Evolutionary conservation across 148 eudicot species (phyloP).

Genomic region (Amaranthus cruentus): DNA sequence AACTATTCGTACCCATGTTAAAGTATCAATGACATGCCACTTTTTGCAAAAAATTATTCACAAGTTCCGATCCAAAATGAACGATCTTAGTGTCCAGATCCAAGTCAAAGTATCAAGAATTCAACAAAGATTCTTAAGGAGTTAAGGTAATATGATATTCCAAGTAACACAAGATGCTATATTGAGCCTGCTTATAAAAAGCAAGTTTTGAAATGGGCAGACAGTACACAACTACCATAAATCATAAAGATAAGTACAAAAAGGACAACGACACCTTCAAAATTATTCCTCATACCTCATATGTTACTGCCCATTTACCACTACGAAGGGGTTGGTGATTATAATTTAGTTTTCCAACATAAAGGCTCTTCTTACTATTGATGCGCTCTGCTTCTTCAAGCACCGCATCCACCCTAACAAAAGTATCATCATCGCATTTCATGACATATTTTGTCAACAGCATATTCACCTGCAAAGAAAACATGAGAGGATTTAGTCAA

Average conservation of each 20-base stretch:
- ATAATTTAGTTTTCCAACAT: conserved; percentile 76
- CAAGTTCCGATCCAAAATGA: no score
- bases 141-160: neutral
- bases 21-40: no score
- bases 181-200: neutral
- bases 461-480: conserved; percentile 47
- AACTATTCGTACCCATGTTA: no score
- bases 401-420: conserved; percentile 81
- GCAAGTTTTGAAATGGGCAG: neutral
- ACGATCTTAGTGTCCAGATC: no score
- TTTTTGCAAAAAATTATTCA: no score
- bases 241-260: neutral
- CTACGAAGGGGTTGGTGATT: conserved; percentile 68
- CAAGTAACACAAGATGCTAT: neutral
- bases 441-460: conserved; percentile 63
- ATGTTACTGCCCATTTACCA: conserved; percentile 92
- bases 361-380: conserved; percentile 45
- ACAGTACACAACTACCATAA: neutral
- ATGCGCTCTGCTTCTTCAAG: conserved; percentile 49
- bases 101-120: no score
- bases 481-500: neutral
- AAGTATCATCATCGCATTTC: conserved; percentile 95
- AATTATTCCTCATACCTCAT: conserved; percentile 42
- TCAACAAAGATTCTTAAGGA: neutral
- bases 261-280: neutral